Evolutionary conservation across 345 rosid genomes (phyloP), one percentile per base, ranked within the genome.

Genomic region (Populus tremula): DNA sequence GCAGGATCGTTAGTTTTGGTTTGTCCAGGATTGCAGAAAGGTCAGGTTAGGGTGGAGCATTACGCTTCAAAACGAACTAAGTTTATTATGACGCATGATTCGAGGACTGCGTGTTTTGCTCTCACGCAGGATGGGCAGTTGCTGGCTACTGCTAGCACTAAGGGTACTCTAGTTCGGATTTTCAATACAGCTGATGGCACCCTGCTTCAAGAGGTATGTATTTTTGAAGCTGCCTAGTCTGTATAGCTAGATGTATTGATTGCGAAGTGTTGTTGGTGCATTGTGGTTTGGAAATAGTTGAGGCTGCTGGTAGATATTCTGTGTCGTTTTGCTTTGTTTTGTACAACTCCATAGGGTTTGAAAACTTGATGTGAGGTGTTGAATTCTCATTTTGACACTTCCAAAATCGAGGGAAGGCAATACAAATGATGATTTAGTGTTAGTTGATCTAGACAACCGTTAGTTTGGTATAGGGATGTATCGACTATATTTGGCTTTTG

Each of bases 31-130:
- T 80, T 93, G 87, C 94, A 90, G 84, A 96, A 93, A 83, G 97
- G 98, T 0, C 98, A 92, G 79, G 96, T 96, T 71, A 82, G 98
- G 79, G 90, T 90, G 6, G 99, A 96, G 84, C 99, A 92, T 73
- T 93, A 93, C 43, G 94, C 91, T 0, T 87, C 95, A 2, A 93
- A 90, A 79, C 87, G 98, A 79, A 93, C 98, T 10, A 93, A 96
- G 83, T 96, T 93, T 70, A 78, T 93, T 41, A 88, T 89, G 97
- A 98, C 99, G 17, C 99, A 96, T 74, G 98, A 96, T 84, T 96
- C 98, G 2, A 85, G 97, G 86, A 93, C 92, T 41, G 92, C 98
- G 4, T 92, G 97, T 87, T 92, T 96, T 1, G 88, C 95, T 3
- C 88, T 96, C 49, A 79, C 97, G 2, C 94, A 89, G 80, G 98